Base-by-base conservation (phyloP, 306 rosid species). In the Glycine latifolia region DNA sequence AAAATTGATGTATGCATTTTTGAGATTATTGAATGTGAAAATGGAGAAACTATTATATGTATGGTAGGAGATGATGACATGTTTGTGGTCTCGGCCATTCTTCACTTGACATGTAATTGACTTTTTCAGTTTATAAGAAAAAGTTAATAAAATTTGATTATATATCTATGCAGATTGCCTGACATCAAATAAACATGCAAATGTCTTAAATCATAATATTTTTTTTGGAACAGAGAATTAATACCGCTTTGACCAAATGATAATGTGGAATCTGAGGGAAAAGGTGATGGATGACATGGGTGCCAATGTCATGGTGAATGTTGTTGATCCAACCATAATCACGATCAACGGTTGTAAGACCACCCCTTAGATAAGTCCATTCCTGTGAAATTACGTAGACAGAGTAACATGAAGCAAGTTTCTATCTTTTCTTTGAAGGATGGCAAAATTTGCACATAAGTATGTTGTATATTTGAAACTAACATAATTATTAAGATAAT, bases 241-340 rank as follows among this genome's bases (percentile, higher is more conserved):
- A 43, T 89, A 95, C 99, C 78, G 99, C 99, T 93, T 95, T 97
- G 0, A 91, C 86, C 11, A 95, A 87, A 73, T 95, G 96, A 56
- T 95, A 95, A 82, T 95, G 99, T 12, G 99, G 99, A 82, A 95
- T 95, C 71, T 95, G 99, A 65, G 99, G 99, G 72, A 95, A 95
- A 73, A 95, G 97, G 86, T 95, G 99, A 73, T 95, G 99, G 5
- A 95, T 88, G 12, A 93, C 98, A 82, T 95, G 99, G n/a, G 99
- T 95, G 77, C 99, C 99, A 69, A 95, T 95, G 69, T 93, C 96
- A 79, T 95, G 99, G 86, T 95, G 99, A 74, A 95, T 87, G 79
- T 75, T 89, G 78, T 95, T 95, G n/a, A 95, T 83, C 85, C 87
- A 76, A 41, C 99, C 99, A 82, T 93, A 95, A 78, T 95, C 99